Evolutionary conservation across 1,284 basidiomycete species (phyloP).

Genomic region (Hymenochaete sp.): DNA sequence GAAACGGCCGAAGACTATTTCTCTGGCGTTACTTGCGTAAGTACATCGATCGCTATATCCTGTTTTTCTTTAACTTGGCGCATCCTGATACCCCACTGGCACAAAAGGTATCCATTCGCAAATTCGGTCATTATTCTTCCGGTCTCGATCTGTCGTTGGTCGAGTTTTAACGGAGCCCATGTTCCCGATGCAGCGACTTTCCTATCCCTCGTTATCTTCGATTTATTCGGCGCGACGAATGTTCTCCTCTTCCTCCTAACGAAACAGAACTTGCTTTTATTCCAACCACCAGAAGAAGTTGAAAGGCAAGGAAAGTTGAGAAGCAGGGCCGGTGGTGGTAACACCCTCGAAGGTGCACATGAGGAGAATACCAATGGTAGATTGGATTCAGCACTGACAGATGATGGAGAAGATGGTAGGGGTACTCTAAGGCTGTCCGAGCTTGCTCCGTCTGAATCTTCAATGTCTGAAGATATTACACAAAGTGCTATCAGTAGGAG

Average conservation of each 20-base stretch:
- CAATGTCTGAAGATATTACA: too few relatives aligned
- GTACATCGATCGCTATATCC: not conserved
- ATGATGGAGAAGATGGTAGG: too few relatives aligned
- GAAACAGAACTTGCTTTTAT: constrained; percentile 11
- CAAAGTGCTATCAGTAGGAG: too few relatives aligned
- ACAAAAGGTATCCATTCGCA: constrained; percentile 25
- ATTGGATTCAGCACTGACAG: too few relatives aligned
- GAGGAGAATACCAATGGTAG: too few relatives aligned
- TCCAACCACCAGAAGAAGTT: too few relatives aligned
- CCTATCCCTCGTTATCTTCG: constrained; percentile 26
- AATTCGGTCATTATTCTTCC: constrained; percentile 26
- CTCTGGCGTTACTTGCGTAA: constrained; percentile 24
- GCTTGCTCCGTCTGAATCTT: not conserved
- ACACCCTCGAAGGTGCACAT: too few relatives aligned
- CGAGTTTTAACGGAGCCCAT: constrained; percentile 18
- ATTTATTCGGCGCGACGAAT: constrained; percentile 11
- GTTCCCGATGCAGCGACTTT: constrained; percentile 29
- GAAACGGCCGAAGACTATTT: constrained; percentile 11
- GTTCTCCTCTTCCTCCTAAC: constrained; percentile 13
- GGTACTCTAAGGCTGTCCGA: too few relatives aligned
- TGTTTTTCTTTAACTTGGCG: constrained; percentile 23
- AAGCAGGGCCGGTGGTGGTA: constrained; percentile 12
- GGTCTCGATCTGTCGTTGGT: constrained; percentile 26
- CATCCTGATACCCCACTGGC: not conserved
- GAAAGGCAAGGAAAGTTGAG: too few relatives aligned